Base-by-base conservation (phyloP, 331 rosid genomes). In the Ulmus americana region DNA sequence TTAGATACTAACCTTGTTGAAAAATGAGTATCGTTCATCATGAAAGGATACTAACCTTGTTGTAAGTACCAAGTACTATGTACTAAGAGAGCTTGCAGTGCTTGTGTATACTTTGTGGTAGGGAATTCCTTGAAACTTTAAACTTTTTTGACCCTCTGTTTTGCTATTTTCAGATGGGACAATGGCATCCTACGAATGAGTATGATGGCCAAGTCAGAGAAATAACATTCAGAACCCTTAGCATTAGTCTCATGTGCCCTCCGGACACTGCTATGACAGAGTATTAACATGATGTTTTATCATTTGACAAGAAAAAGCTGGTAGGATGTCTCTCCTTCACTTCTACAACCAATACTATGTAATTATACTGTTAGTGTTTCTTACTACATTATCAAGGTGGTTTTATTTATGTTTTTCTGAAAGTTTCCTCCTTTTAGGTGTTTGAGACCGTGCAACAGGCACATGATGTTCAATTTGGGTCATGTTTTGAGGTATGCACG, bases 261-360 rank as follows among this genome's bases (percentile, higher is more conserved):
- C 97, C 98, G 5, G 98, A 92, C 83, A 89, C 95, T 16, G 95
- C 97, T 54, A 87, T 92, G 95, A 89, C 98, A n/a, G 98, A 92
- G 80, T 92, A 82, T 80, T 97, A 92, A 65, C 97, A 89, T 79
- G 73, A 66, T 70, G 95, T 85, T 68, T 71, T 83, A 63, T 83
- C 91, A 52, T 79, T 79, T 40, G 97, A 92, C 87, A 89, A 80
- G 82, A 79, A 70, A 65, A 79, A 51, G 61, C 81, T 92, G 97
- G 98, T 92, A 68, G 35, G 35, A 28, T 28, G 35, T 28, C 70
- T 78, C 28, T 48, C 61, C 41, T 77, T 63, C 77, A 10, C 61
- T 38, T 69, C 46, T 59, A 50, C 56, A 8, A 57, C 43, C 20
- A 59, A 7, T 49, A 48, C 11, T 45, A 40, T 48, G 20, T 58